Evolutionary conservation across 2,329 filamentous ascomycete genomes (phyloP).

Genomic region (Rhynchosporium secalis): DNA sequence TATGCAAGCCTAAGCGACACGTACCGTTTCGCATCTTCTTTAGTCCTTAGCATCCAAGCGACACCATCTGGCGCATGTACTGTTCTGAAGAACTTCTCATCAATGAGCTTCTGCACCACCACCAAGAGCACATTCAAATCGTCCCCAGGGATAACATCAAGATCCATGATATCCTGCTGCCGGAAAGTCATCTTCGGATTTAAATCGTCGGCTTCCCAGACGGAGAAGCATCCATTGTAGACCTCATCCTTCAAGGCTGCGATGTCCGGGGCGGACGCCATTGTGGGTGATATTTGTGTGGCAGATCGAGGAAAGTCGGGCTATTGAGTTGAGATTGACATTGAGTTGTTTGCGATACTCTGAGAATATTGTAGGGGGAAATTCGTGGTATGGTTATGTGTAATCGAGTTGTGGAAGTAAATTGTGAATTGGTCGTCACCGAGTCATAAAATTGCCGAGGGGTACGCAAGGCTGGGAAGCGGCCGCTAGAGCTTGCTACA

Average conservation of each 20-base stretch:
- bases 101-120: slow-evolving; percentile 57
- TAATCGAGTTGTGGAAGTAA: slow-evolving; percentile 12
- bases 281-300: slow-evolving; percentile 11
- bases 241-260: slow-evolving; percentile 33
- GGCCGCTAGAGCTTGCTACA: neutral
- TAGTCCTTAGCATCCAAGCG: slow-evolving; percentile 59
- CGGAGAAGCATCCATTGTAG: slow-evolving; percentile 34
- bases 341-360: slow-evolving; percentile 19
- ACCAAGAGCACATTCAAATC: slow-evolving; percentile 55
- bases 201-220: slow-evolving; percentile 29
- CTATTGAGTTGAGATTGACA: slow-evolving; percentile 30
- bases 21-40: slow-evolving; percentile 63
- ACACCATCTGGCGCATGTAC: slow-evolving; percentile 48
- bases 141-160: slow-evolving; percentile 58
- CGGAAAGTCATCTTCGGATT: slow-evolving; percentile 47
- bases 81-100: slow-evolving; percentile 60
- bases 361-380: neutral
- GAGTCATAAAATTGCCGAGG: slow-evolving; percentile 18
- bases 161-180: slow-evolving; percentile 57
- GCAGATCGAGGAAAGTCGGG: slow-evolving; percentile 19
- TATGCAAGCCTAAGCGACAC: slow-evolving; percentile 25
- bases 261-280: slow-evolving; percentile 31
- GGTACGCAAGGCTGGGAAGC: slow-evolving; percentile 15
- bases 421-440: slow-evolving; percentile 15
- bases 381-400: slow-evolving; percentile 3